These are phyloP conservation scores for Arthromyces matolae DNA, from an alignment of 768 basidiomycete species.

Conservation along the genomic window DNA sequence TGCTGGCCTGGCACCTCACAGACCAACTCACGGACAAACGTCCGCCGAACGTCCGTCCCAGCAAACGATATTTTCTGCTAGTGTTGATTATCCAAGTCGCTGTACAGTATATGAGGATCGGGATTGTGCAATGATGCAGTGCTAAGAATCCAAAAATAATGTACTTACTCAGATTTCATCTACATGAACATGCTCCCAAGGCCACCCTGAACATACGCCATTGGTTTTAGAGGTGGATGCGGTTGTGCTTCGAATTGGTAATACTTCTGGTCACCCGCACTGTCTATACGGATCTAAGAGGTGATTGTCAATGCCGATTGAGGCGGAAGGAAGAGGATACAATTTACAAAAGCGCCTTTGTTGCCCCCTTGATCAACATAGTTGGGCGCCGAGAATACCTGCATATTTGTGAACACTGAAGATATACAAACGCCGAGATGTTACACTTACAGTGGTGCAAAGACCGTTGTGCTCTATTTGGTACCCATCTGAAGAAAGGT, in stretches of 20 bases:
- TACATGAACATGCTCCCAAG: conserved; percentile 72
- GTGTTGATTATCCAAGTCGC: no score
- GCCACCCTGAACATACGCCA: conserved; percentile 80
- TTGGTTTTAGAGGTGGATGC: conserved; percentile 89
- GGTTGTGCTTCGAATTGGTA: conserved; percentile 80
- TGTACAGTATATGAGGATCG: no score
- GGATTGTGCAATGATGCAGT: no score
- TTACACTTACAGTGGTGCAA: conserved; percentile 74
- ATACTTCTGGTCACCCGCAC: conserved; percentile 68
- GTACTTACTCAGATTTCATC: conserved; percentile 17
- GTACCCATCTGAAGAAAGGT: conserved; percentile 73
- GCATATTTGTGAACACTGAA: conserved; percentile 13
- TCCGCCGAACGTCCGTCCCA: no score
- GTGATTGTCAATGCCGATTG: conserved; percentile 4
- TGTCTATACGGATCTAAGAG: conserved; percentile 77
- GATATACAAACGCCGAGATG: not conserved
- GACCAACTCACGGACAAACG: no score
- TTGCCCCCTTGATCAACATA: conserved; percentile 91
- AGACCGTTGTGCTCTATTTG: conserved; percentile 92
- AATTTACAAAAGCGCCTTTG: conserved; percentile 84
- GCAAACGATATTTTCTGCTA: no score
- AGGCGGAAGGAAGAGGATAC: not conserved
- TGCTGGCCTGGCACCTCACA: no score
- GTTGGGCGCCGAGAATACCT: conserved; percentile 95
- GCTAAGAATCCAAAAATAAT: not conserved